Evolutionary conservation across 495 filamentous ascomycete genomes (phyloP).

Genomic region (Xylaria curta): DNA sequence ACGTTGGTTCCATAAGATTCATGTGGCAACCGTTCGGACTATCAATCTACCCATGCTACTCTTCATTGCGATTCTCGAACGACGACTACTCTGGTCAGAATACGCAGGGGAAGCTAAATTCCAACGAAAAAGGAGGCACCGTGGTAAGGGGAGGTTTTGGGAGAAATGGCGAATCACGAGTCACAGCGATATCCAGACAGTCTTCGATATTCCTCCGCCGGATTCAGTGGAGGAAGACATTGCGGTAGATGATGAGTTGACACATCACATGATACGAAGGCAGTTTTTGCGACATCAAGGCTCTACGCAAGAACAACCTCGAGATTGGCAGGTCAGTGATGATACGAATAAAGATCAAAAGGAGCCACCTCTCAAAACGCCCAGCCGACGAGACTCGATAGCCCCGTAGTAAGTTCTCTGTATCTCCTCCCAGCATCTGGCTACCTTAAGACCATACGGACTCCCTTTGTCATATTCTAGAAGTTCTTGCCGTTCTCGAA

Average conservation of each 20-base stretch:
- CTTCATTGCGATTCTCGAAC: slow-evolving; percentile 64
- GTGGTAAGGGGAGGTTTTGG: slow-evolving; percentile 45
- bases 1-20: slow-evolving; percentile 80
- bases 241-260: slow-evolving; percentile 59
- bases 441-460: background rate
- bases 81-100: slow-evolving; percentile 53
- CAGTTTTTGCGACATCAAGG: slow-evolving; percentile 51
- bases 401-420: slow-evolving; percentile 40
- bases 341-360: slow-evolving; percentile 19
- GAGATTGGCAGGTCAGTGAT: slow-evolving; percentile 28
- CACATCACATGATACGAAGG: slow-evolving; percentile 54
- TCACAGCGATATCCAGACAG: slow-evolving; percentile 70
- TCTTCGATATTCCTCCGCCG: slow-evolving; percentile 72
- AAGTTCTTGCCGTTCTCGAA: background rate
- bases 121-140: slow-evolving; percentile 33
- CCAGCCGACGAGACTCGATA: slow-evolving; percentile 54
- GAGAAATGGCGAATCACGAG: slow-evolving; percentile 59
- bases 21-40: slow-evolving; percentile 66
- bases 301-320: slow-evolving; percentile 34
- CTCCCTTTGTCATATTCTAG: background rate
- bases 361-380: slow-evolving; percentile 29
- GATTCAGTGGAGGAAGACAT: slow-evolving; percentile 62
- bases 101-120: slow-evolving; percentile 32
- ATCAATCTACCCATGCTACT: slow-evolving; percentile 72
- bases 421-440: background rate